Evolutionary conservation across 2,329 filamentous ascomycete species (phyloP).

Genomic region (Trichoderma semiorbis): DNA sequence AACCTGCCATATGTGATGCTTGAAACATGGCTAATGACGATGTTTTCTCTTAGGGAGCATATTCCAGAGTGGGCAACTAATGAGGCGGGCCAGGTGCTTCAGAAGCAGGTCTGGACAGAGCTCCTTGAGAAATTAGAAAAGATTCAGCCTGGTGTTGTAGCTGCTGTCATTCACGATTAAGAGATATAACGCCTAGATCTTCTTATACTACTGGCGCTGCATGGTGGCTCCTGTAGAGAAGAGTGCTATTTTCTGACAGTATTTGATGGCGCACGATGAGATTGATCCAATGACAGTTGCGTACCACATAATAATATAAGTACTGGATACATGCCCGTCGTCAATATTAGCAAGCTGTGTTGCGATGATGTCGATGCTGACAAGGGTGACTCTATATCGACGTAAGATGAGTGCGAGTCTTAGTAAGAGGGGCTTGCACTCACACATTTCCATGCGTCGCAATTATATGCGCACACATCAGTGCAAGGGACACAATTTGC

Average conservation of each 20-base stretch:
- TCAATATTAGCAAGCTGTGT: neutral
- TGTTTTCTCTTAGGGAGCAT: neutral
- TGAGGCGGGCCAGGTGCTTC: neutral
- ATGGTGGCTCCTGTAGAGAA: neutral
- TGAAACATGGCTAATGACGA: neutral
- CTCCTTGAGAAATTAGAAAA: constrained; percentile 3
- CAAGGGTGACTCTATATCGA: neutral
- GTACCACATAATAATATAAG: neutral
- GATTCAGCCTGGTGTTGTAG: constrained; percentile 5
- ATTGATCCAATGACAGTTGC: neutral
- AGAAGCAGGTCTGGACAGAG: constrained; percentile 13
- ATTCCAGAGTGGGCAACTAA: constrained; percentile 11
- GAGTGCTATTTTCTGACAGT: neutral
- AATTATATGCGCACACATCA: neutral
- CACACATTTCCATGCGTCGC: neutral
- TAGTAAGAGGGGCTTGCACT: neutral
- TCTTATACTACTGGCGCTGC: neutral
- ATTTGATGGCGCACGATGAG: neutral
- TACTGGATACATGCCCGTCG: neutral
- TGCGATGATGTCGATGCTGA: constrained; percentile 3
- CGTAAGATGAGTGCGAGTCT: neutral
- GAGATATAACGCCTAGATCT: neutral
- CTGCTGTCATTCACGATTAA: neutral
- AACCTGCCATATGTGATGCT: neutral
- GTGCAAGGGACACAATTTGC: too few species aligned